Evolutionary conservation across 345 rosid genomes (phyloP), one percentile per base, ranked within the genome.

Genomic region (Cardamine chenopodiifolia): DNA sequence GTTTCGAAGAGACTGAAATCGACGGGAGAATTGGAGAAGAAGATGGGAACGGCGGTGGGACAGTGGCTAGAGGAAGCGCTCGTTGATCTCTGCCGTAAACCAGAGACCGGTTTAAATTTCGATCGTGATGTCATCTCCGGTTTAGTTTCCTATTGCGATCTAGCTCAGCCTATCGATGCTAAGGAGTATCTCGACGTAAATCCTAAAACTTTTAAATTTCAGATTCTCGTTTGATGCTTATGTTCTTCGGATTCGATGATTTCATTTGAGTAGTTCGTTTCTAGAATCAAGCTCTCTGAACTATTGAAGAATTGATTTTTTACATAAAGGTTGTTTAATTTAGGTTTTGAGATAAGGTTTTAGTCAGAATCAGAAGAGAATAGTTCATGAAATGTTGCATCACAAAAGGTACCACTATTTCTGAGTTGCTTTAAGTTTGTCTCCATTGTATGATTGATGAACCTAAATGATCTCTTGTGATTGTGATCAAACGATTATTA

Each of bases 111-210:
- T 79, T 86, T 89, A 82, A 86, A 86, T 78, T 87, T 89, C 82
- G 93, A 85, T 83, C 86, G 84, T 68, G 97, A 91, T 69, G 74
- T 91, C 0, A 87, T 91, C 71, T 90, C 98, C 48, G 97, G 96
- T 37, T 74, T 91, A 15, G 97, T 91, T 77, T 91, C 97, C 23
- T 91, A 94, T 49, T 94, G 98, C 80, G 95, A 91, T 35, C 80
- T 91, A 28, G 97, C 97, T 84, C 89, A 85, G 49, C 97, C 97
- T 28, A 84, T 86, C 40, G 98, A 94, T 66, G 97, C 98, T 72
- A 90, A 91, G 76, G 98, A 91, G 70, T 94, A 94, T 73, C 96
- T 94, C 71, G 95, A 91, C 67, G 97, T 94, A 88, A 82, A 63
- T 20, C 15, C 52, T 60, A 13, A 10, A 22, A 11, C 14, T 14